Evolutionary conservation across 148 eudicot species (phyloP).

Genomic region (Pouteria glomerata): DNA sequence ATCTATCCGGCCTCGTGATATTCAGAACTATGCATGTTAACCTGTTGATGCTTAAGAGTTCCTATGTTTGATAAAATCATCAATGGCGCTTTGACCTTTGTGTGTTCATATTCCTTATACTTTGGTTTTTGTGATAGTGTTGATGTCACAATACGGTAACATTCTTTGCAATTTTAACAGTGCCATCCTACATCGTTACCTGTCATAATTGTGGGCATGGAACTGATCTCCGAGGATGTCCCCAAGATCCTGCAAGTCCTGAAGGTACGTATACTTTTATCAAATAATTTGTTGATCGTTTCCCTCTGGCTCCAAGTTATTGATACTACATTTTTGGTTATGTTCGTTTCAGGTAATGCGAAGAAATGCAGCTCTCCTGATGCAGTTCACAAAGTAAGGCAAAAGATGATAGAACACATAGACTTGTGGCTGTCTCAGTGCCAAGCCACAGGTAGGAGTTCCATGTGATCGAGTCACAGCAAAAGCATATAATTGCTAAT

Average conservation of each 20-base stretch:
- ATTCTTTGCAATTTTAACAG: constrained; percentile 40
- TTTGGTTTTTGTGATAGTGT: not conserved
- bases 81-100: not conserved
- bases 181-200: constrained; percentile 76
- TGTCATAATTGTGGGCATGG: constrained; percentile 98
- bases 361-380: constrained; percentile 78
- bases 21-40: not conserved
- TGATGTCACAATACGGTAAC: not conserved
- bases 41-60: not conserved
- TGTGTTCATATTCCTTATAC: not conserved
- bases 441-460: constrained; percentile 42
- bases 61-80: not conserved
- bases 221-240: constrained; percentile 92
- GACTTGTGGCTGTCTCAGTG: constrained; percentile 96
- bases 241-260: constrained; percentile 74
- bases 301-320: too few relatives aligned
- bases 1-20: not conserved
- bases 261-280: constrained; percentile 63
- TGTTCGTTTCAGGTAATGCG: constrained; percentile 52
- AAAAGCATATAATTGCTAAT: not conserved
- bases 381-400: constrained; percentile 87
- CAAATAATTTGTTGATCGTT: too few relatives aligned
- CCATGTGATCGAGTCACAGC: constrained; percentile 22
- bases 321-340: too few relatives aligned
- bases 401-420: constrained; percentile 58